These are phyloP conservation scores for Penicillium sp. DNA, from an alignment of 2,329 filamentous ascomycete genomes.

Conservation along the genomic window DNA sequence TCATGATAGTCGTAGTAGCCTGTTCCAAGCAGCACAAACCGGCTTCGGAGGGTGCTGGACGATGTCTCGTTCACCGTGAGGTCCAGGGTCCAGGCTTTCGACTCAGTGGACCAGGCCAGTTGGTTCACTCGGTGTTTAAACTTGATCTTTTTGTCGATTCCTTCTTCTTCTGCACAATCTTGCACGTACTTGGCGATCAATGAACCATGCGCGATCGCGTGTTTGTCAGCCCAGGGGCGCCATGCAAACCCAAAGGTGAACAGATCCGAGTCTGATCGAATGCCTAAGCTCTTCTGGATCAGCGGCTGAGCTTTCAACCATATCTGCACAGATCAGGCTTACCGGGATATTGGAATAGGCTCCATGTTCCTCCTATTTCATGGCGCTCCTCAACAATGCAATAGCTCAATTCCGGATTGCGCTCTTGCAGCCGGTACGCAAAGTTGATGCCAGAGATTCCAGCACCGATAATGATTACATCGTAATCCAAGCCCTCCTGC, in stretches of 20 bases:
- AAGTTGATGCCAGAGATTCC: conserved; percentile 72
- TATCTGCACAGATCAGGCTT: neutral
- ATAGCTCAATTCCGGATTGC: conserved; percentile 57
- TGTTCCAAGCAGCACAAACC: conserved; percentile 58
- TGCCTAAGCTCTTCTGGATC: conserved; percentile 45
- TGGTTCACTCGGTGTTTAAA: conserved; percentile 52
- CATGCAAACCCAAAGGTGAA: conserved; percentile 65
- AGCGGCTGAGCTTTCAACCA: neutral
- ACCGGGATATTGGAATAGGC: conserved; percentile 67
- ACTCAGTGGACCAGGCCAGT: conserved; percentile 54
- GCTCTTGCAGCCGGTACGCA: conserved; percentile 65
- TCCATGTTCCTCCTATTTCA: conserved; percentile 71
- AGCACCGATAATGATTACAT: conserved; percentile 66
- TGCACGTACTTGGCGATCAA: conserved; percentile 57
- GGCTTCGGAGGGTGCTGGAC: conserved; percentile 21
- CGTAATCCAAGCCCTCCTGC: conserved; percentile 25
- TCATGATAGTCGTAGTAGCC: conserved; percentile 73
- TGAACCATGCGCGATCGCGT: conserved; percentile 50
- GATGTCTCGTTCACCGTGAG: conserved; percentile 34
- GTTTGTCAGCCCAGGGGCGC: conserved; percentile 61
- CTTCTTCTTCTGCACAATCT: conserved; percentile 48
- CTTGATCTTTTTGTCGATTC: conserved; percentile 56
- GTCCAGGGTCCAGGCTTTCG: conserved; percentile 54
- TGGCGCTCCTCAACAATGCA: conserved; percentile 66
- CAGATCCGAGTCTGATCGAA: conserved; percentile 61